Conservation (phyloP, 306 rosid genomes). For the Vigna nakashimae region DNA sequence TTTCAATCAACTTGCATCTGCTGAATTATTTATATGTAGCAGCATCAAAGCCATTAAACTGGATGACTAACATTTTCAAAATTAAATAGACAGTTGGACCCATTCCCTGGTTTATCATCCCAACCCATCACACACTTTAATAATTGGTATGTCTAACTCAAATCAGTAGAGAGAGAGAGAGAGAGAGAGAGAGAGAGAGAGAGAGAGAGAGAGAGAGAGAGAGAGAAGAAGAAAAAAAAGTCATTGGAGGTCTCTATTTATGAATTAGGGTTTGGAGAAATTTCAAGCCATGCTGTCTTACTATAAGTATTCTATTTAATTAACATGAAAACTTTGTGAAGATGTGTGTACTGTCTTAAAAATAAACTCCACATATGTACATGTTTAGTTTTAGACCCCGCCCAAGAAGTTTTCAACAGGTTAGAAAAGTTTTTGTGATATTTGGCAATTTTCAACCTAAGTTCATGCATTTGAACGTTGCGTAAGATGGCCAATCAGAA, state of each 20-base stretch:
- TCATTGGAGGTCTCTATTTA: conserved; percentile 1
- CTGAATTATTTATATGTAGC: conserved; percentile 16
- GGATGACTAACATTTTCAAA: conserved; percentile 24
- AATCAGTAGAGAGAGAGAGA: conserved; percentile 10
- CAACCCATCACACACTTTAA: conserved; percentile 40
- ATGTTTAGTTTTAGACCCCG: conserved; percentile 10
- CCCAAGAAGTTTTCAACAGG: conserved; percentile 34
- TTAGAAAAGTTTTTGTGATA: conserved; percentile 45
- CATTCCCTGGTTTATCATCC: conserved; percentile 34
- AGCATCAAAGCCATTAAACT: conserved; percentile 32
- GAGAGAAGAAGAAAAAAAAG: neutral
- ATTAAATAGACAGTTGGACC: conserved; percentile 43
- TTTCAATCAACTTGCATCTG: conserved; percentile 39
- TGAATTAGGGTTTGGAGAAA: conserved; percentile 41
- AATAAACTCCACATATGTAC: neutral
- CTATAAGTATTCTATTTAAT: neutral
- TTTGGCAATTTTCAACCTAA: conserved; percentile 36
- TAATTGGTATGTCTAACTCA: conserved; percentile 42
- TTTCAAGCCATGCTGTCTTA: neutral
- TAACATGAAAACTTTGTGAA: neutral
- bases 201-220: too few species aligned
- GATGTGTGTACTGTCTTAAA: neutral
- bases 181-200: neutral
- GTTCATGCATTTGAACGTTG: conserved; percentile 45
- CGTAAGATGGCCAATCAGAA: conserved; percentile 44